Conservation (phyloP, 331 rosid genomes). For the Arachis monticola region DNA sequence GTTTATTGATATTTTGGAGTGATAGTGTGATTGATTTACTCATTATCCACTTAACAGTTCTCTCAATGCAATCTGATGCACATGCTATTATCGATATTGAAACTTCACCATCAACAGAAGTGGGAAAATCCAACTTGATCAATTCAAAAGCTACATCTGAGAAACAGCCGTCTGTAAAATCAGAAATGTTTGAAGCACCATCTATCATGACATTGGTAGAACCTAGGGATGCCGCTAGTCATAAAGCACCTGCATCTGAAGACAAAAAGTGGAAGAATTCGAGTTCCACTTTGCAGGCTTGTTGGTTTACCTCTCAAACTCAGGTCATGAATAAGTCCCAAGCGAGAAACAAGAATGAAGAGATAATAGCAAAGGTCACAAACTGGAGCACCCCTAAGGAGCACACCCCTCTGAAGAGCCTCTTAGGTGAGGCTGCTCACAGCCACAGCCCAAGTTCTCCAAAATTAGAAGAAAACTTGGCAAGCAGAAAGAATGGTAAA, state of each 20-base stretch:
- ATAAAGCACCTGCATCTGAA: conserved; percentile 48
- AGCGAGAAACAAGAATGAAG: too few species aligned
- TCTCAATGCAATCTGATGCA: conserved; percentile 72
- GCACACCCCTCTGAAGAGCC: too few species aligned
- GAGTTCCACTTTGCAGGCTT: conserved; percentile 40
- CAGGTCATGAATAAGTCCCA: too few species aligned
- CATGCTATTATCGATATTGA: conserved; percentile 56
- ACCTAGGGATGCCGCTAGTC: conserved; percentile 23
- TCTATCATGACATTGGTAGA: conserved; percentile 91
- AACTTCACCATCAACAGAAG: conserved; percentile 32
- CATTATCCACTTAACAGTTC: conserved; percentile 56
- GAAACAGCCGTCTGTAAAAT: conserved; percentile 51
- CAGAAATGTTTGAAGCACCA: conserved; percentile 73
- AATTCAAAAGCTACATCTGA: conserved; percentile 43
- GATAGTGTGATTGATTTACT: not conserved
- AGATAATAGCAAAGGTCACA: too few species aligned
- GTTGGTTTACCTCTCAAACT: too few species aligned
- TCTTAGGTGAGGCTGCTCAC: too few species aligned
- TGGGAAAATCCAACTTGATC: conserved; percentile 40
- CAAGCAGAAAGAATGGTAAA: too few species aligned
- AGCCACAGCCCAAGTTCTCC: too few species aligned
- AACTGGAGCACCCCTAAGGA: too few species aligned
- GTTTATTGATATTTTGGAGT: conserved; percentile 3
- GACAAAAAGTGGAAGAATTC: conserved; percentile 44
- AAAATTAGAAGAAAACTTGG: too few species aligned